Conservation (phyloP, 1,284 basidiomycete genomes). For the Papiliotrema laurentii region DNA sequence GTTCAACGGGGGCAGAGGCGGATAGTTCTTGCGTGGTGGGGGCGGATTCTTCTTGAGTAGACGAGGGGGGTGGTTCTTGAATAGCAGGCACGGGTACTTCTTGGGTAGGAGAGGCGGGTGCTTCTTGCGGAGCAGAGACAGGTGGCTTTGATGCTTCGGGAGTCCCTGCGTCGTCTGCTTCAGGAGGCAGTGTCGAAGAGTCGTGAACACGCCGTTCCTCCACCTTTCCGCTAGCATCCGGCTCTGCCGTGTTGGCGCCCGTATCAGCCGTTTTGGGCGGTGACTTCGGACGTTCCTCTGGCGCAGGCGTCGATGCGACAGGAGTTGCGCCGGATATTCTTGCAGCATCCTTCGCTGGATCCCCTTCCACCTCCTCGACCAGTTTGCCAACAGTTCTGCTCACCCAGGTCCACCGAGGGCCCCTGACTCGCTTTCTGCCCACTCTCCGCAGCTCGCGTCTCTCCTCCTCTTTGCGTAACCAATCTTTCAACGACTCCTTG, state of each 20-base stretch:
- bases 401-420: conserved; percentile 51
- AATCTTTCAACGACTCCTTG: conserved; percentile 50
- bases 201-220: too few relatives aligned
- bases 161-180: neutral
- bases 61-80: too few relatives aligned
- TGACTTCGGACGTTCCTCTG: neutral
- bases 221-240: neutral
- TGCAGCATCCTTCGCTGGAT: conserved; percentile 5
- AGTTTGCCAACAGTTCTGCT: conserved; percentile 42
- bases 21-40: too few relatives aligned
- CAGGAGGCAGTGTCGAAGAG: neutral
- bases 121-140: neutral
- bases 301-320: neutral
- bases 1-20: too few relatives aligned
- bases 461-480: conserved; percentile 52
- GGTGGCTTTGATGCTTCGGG: neutral
- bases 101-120: neutral
- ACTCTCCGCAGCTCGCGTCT: conserved; percentile 47
- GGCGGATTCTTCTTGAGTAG: too few relatives aligned
- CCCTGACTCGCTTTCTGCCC: conserved; percentile 48
- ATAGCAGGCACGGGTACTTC: neutral
- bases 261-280: neutral
- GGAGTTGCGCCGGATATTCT: neutral
- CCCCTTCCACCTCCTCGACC: conserved; percentile 32
- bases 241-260: too few relatives aligned